Evolutionary conservation across 192 early-diverging fungal genomes (phyloP), one percentile per base, ranked within the genome.

Genomic region (Coemansia sp.): DNA sequence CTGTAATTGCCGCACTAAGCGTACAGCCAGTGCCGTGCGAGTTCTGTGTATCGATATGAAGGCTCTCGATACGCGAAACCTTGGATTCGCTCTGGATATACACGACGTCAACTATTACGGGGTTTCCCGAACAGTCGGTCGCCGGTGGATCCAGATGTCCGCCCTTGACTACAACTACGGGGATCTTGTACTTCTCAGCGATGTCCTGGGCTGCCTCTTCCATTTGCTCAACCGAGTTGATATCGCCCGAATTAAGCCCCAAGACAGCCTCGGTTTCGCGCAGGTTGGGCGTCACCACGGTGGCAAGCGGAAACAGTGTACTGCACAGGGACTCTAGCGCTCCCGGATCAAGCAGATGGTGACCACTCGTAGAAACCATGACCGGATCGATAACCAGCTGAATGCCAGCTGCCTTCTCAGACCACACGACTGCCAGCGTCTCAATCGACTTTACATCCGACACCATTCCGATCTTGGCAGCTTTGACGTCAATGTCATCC

Each of bases 11-110:
- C 9, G 93, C 83, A 28, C 89, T 88, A 41, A 93, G 68, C 5
- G 93, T 95, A 61, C 93, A 95, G 48, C 93, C 93, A 0, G 93
- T 95, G 0, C 93, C 93, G 73, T 95, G 93, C 0, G 89, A 91
- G 68, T 88, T 89, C 30, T 62, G 77, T 5, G 90, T 87, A 15
- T 81, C 63, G n/a, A 92, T 62, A 62, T 81, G 89, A 5, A 72
- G 75, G 33, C 87, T 86, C 40, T 61, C 61, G 29, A 89, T 68
- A 29, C 84, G 73, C 6, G 64, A 62, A 37, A 87, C 74, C 22
- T 55, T 63, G 10, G 61, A 47, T 9, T 81, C 68, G 0, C 56
- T 66, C 0, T 62, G 53, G 55, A 81, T 70, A 58, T 83, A 92
- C 7, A 94, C 73, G 1, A 91, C 67, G 65, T 94, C 92, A 0